Evolutionary conservation across 768 basidiomycete species (phyloP), one percentile per base, ranked within the genome.

Genomic region (Xerocomellus dryophilus): DNA sequence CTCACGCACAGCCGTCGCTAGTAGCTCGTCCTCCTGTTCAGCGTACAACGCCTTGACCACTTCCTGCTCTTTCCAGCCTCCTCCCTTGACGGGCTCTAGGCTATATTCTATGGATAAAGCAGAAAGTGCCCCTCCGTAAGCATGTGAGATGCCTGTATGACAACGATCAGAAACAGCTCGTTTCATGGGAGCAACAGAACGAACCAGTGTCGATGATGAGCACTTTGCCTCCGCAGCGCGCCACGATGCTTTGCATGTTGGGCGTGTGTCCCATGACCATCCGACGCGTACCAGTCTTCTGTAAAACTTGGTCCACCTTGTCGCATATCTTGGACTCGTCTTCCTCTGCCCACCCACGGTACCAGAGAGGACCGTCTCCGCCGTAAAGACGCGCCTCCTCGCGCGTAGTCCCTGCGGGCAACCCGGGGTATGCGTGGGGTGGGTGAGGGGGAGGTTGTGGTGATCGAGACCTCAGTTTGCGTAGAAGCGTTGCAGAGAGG

Each of bases 191-290:
- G 23, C 15, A n/a, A 9, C 18, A 32, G 12, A 48, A 47, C 56
- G 57, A 71, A 85, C 90, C 93, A 0, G 96, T 98, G 66, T 99
- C 96, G 47, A 99, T 98, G 56, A 98, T 89, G 61, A 98, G 86
- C 41, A 98, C 83, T 62, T 90, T 93, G n/a, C 92, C 94, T 36
- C 83, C 78, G 66, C 97, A 99, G 53, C 94, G 77, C 6, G 89
- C 82, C 4, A 89, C 84, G 44, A 98, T 95, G 59, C 82, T 82
- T 80, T 91, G 56, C 40, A 97, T 93, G 67, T 95, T 80, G 1
- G 97, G 96, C 1, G 97, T 98, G 69, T 98, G 97, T 0, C 96
- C 96, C 93, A 97, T 94, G 42, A 99, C 81, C 84, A 95, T 85
- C 61, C 93, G 76, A 54, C 91, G 74, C 25, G 90, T 94, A 1